Evolutionary conservation across 768 basidiomycete genomes (phyloP).

Genomic region (Tricholoma saponaceum): DNA sequence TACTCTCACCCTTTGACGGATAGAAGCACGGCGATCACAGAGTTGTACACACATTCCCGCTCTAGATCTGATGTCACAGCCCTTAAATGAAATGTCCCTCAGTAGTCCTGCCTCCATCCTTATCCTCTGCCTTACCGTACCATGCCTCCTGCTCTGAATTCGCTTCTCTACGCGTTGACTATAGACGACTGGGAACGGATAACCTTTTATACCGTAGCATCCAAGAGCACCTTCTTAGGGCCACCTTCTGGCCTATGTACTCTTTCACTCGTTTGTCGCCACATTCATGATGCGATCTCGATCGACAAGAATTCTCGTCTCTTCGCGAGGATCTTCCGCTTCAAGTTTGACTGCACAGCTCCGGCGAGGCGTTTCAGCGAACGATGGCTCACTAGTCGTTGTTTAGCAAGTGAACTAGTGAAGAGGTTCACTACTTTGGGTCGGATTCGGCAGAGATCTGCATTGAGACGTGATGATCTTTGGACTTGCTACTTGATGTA

Average conservation of each 20-base stretch:
- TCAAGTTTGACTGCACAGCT: constrained; percentile 42
- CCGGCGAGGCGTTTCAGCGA: constrained; percentile 33
- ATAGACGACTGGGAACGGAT: constrained; percentile 36
- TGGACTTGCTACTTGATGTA: constrained; percentile 54
- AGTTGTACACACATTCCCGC: constrained; percentile 6
- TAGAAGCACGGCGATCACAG: constrained; percentile 17
- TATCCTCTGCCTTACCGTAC: constrained; percentile 9
- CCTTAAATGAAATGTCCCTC: neutral
- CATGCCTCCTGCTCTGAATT: constrained; percentile 6
- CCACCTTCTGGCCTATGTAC: constrained; percentile 37
- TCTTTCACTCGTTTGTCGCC: constrained; percentile 35
- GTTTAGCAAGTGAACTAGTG: constrained; percentile 39
- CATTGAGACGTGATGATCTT: constrained; percentile 33
- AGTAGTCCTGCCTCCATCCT: neutral
- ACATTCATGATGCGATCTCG: constrained; percentile 31
- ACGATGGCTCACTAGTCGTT: constrained; percentile 32
- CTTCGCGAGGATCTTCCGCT: constrained; percentile 40
- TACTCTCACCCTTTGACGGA: constrained; percentile 11
- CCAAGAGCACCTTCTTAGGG: constrained; percentile 31
- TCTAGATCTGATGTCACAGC: neutral
- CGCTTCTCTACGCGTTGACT: constrained; percentile 18
- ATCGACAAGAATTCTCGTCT: constrained; percentile 31
- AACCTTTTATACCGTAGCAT: constrained; percentile 33
- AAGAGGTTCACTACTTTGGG: constrained; percentile 37
- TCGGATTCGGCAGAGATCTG: constrained; percentile 30